A percentile compares a stretch with the other conserved stretches of the same genome.
phyloP scores from a whole-genome alignment of 2,329 filamentous ascomycete species.

The Hymenoscyphus occultus region DNA sequence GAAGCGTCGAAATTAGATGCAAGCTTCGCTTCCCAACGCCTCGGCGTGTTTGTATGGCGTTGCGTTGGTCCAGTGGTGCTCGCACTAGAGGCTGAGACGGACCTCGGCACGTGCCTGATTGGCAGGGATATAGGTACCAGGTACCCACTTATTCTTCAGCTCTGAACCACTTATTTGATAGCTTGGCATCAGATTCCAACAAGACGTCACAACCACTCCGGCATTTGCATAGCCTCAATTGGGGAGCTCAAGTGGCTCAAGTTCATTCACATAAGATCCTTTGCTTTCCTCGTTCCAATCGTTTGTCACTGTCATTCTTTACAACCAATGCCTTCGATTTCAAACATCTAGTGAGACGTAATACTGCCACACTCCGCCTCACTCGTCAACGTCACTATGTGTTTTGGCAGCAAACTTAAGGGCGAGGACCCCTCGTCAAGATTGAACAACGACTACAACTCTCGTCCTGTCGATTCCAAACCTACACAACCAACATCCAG shows the following conservation, averaged over 20 bases:
- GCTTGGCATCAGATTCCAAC: background rate
- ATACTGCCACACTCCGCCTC: background rate
- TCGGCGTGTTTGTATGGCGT: too few species aligned
- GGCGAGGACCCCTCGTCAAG: slow-evolving; percentile 24
- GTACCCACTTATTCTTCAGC: background rate
- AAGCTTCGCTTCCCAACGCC: too few species aligned
- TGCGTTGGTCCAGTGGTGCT: too few species aligned
- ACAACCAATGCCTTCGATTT: background rate
- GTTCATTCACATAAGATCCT: slow-evolving; percentile 1
- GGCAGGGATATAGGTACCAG: background rate
- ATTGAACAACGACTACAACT: slow-evolving; percentile 19
- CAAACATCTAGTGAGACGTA: background rate
- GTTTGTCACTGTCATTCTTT: background rate
- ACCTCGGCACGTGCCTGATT: too few species aligned
- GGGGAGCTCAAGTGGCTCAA: background rate
- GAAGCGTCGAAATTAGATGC: too few species aligned
- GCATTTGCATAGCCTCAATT: slow-evolving; percentile 5
- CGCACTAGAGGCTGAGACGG: too few species aligned
- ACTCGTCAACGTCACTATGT: slow-evolving; percentile 23
- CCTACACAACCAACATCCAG: slow-evolving; percentile 17
- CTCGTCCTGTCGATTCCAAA: slow-evolving; percentile 27
- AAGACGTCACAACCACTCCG: background rate
- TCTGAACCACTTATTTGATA: background rate
- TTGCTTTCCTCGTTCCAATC: background rate
- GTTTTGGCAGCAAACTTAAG: slow-evolving; percentile 31